Conservation (phyloP, 768 basidiomycete species). For the Leucosporidium yakuticum region DNA sequence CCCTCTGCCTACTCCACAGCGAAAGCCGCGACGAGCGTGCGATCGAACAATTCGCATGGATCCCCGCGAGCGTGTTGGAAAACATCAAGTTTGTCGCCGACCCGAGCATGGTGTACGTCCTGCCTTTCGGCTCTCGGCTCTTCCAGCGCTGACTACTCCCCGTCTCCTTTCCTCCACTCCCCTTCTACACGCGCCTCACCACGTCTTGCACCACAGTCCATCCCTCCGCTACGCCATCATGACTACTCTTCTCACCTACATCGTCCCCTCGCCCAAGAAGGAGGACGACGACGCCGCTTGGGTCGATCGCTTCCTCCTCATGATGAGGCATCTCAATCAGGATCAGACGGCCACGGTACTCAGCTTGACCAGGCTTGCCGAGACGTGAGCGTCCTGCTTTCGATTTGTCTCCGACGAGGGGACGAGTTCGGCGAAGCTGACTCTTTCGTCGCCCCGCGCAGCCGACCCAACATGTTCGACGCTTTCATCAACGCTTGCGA, state of each 20-base stretch:
- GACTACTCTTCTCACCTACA: conserved; percentile 61
- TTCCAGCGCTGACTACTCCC: background rate
- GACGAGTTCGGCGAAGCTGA: too few relatives aligned
- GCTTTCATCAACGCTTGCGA: conserved; percentile 67
- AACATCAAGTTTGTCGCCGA: conserved; percentile 34
- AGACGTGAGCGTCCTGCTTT: conserved; percentile 46
- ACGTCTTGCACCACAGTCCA: background rate
- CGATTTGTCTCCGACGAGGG: too few relatives aligned
- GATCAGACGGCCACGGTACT: conserved; percentile 57
- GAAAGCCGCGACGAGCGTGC: conserved; percentile 72
- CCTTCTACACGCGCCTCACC: background rate
- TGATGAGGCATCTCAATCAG: conserved; percentile 61
- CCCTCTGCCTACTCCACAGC: conserved; percentile 46
- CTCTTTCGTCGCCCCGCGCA: background rate
- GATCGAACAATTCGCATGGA: conserved; percentile 81
- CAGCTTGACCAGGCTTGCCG: conserved; percentile 58
- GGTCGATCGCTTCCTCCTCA: conserved; percentile 73
- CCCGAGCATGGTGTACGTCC: background rate
- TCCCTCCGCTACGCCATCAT: conserved; percentile 55
- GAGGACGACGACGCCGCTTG: conserved; percentile 63
- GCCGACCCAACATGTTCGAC: conserved; percentile 49
- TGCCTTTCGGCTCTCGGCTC: background rate
- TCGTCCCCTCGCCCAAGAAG: conserved; percentile 68
- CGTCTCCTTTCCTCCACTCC: background rate
- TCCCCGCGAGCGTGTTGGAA: conserved; percentile 64